Conservation (phyloP, 371 early-diverging fungal species). For the Rhizomucor miehei region DNA sequence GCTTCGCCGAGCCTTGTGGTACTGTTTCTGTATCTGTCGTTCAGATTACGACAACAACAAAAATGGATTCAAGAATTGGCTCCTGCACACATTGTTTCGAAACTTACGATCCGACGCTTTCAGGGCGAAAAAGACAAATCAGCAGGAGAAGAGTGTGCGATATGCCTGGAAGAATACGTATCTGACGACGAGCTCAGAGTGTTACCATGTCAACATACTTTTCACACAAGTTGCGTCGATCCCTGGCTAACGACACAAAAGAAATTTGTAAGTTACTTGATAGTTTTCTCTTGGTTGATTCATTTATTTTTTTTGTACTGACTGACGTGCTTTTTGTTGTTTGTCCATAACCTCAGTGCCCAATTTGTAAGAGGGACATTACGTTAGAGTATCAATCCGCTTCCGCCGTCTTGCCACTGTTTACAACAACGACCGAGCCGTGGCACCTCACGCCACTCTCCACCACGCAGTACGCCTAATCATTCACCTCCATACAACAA, state of each 20-base stretch:
- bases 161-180: constrained; percentile 91
- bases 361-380: constrained; percentile 73
- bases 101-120: constrained; percentile 59
- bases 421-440: too few species aligned
- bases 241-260: constrained; percentile 80
- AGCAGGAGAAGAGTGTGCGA: constrained; percentile 81
- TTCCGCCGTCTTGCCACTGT: too few species aligned
- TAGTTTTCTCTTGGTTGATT: neutral
- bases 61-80: constrained; percentile 60
- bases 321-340: neutral
- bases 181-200: constrained; percentile 75
- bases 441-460: too few species aligned
- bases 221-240: constrained; percentile 91
- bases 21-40: constrained; percentile 65
- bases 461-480: constrained; percentile 13
- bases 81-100: constrained; percentile 60
- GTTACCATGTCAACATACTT: constrained; percentile 89
- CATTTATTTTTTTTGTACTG: neutral
- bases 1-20: constrained; percentile 70
- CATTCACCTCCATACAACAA: neutral
- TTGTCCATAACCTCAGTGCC: constrained; percentile 49
- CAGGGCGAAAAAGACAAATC: constrained; percentile 48
- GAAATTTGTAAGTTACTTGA: constrained; percentile 59
- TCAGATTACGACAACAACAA: constrained; percentile 62
- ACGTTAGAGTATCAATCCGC: neutral